Evolutionary conservation across 2,329 filamentous ascomycete genomes (phyloP).

Genomic region (Coniochaeta sp.): DNA sequence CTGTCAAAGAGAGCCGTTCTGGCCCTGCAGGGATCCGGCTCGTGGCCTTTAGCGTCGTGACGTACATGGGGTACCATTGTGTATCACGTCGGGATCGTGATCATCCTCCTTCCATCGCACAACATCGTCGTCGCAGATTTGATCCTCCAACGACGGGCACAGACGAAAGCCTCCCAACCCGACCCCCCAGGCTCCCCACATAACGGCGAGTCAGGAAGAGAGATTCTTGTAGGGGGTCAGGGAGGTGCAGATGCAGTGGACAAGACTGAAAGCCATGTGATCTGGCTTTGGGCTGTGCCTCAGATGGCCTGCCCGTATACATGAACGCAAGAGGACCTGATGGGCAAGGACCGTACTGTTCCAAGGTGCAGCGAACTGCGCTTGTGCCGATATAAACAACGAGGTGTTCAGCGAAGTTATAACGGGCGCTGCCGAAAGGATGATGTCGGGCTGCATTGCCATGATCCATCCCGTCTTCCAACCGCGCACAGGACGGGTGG

Average conservation of each 20-base stretch:
- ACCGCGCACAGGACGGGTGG: not conserved
- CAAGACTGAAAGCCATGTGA: too few species aligned
- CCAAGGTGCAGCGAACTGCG: not conserved
- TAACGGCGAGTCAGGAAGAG: too few species aligned
- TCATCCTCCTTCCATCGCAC: not conserved
- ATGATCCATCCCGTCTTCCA: not conserved
- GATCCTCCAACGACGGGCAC: not conserved
- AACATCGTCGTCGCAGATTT: not conserved
- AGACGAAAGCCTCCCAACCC: not conserved
- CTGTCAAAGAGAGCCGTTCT: not conserved
- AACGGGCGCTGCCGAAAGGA: not conserved
- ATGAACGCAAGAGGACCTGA: not conserved
- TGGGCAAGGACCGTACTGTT: not conserved
- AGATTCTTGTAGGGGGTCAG: too few species aligned
- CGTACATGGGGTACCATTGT: not conserved
- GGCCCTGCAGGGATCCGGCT: not conserved
- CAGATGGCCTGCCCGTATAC: not conserved
- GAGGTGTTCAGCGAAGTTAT: not conserved
- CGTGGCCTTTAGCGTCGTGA: not conserved
- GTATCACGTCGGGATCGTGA: not conserved
- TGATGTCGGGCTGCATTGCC: not conserved
- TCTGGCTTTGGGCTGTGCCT: too few species aligned
- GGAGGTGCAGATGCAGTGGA: too few species aligned
- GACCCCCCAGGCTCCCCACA: not conserved
- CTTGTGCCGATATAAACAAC: not conserved